Conservation (phyloP, 768 basidiomycete species). For the Lactarius quietus region DNA sequence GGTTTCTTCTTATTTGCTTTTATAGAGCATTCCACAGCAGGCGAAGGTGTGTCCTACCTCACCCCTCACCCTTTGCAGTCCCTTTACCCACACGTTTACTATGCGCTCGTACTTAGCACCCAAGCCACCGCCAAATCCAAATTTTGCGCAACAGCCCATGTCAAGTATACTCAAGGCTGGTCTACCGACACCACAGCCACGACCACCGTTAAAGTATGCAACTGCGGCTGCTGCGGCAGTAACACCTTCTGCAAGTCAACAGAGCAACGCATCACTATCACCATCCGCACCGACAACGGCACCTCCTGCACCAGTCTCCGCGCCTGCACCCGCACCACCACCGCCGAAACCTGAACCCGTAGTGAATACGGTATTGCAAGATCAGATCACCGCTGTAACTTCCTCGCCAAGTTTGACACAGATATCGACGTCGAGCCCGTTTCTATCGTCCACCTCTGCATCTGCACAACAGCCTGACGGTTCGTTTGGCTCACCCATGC, state of each 20-base stretch:
- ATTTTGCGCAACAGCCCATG: slow-evolving; percentile 78
- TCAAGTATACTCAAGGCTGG: slow-evolving; percentile 71
- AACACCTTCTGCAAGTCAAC: slow-evolving; percentile 31
- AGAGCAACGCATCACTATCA: slow-evolving; percentile 36
- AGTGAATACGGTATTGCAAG: slow-evolving; percentile 29
- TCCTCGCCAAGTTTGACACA: slow-evolving; percentile 86
- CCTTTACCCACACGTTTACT: neutral
- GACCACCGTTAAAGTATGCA: slow-evolving; percentile 84
- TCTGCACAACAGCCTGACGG: slow-evolving; percentile 60
- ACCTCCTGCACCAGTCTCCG: slow-evolving; percentile 38
- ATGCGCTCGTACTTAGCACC: slow-evolving; percentile 34
- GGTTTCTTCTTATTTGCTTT: slow-evolving; percentile 15
- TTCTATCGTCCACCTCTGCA: slow-evolving; percentile 66
- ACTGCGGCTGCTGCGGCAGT: slow-evolving; percentile 80
- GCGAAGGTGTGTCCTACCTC: slow-evolving; percentile 48
- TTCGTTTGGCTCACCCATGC: slow-evolving; percentile 68
- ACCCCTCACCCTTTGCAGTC: neutral
- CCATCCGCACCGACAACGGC: slow-evolving; percentile 37
- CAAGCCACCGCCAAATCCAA: slow-evolving; percentile 78
- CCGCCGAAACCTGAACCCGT: slow-evolving; percentile 31
- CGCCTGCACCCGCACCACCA: slow-evolving; percentile 37
- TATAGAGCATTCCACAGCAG: slow-evolving; percentile 59
- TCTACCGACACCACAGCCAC: slow-evolving; percentile 52
- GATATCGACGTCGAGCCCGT: slow-evolving; percentile 76
- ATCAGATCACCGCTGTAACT: slow-evolving; percentile 39